Percentiles rank a stretch among this genome's conserved stretches.
These are phyloP conservation scores for Cercospora citrullina DNA, from an alignment of 2,329 filamentous ascomycete genomes.

Conservation along the genomic window DNA sequence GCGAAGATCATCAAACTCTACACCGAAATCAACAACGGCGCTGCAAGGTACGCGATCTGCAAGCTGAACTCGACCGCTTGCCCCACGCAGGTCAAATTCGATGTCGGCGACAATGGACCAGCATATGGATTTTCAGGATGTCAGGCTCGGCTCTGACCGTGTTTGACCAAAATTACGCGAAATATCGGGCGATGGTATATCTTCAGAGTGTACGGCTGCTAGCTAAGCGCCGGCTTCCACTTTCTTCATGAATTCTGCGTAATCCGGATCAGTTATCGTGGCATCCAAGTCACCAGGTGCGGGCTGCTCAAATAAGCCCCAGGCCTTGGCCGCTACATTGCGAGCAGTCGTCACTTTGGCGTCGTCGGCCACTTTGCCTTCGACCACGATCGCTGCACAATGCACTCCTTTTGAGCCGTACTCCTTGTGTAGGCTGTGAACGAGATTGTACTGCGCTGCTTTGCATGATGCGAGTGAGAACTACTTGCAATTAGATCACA, in stretches of 20 bases:
- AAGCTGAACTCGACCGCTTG: slow-evolving; percentile 4
- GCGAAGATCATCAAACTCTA: slow-evolving; percentile 5
- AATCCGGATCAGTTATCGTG: slow-evolving; percentile 27
- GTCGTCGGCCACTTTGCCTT: slow-evolving; percentile 43
- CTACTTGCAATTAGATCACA: neutral
- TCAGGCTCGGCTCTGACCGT: neutral
- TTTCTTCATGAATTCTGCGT: slow-evolving; percentile 22
- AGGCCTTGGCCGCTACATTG: slow-evolving; percentile 48
- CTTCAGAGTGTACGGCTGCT: no score
- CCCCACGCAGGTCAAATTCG: neutral
- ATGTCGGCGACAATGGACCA: neutral
- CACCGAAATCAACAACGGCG: slow-evolving; percentile 10
- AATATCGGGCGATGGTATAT: no score
- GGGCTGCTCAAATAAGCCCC: slow-evolving; percentile 45
- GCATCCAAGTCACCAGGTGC: slow-evolving; percentile 41
- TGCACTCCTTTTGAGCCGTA: slow-evolving; percentile 47
- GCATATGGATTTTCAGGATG: neutral
- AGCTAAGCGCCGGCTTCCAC: neutral
- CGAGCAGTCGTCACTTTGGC: slow-evolving; percentile 45
- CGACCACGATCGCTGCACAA: slow-evolving; percentile 48
- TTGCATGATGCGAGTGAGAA: slow-evolving; percentile 53
- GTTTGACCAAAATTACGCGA: no score
- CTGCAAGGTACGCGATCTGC: slow-evolving; percentile 11
- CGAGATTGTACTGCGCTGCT: slow-evolving; percentile 52
- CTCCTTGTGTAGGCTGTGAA: slow-evolving; percentile 46